Percentiles rank a stretch among this genome's conserved stretches.
These are phyloP conservation scores for Fusarium mangiferae DNA, from an alignment of 2,329 filamentous ascomycete species.

Conservation along the genomic window DNA sequence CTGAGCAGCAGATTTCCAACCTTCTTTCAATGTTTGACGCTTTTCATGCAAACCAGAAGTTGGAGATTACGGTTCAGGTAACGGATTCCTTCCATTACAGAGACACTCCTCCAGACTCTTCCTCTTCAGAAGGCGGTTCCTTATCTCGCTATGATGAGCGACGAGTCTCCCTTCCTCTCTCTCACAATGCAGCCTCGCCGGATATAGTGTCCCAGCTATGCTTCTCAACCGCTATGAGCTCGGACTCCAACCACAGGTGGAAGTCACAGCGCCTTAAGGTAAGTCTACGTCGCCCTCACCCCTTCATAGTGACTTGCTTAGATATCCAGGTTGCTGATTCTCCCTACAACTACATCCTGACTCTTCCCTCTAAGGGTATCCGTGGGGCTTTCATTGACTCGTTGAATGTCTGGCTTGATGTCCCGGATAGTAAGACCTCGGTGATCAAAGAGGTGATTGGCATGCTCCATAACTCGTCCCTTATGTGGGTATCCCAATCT, in stretches of 20 bases:
- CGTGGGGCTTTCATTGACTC: background rate
- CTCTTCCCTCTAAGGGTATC: background rate
- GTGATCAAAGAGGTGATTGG: background rate
- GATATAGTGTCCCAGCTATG: background rate
- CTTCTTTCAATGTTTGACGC: background rate
- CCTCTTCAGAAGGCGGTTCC: background rate
- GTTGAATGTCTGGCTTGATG: conserved; percentile 1
- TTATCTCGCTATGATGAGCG: background rate
- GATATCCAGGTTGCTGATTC: background rate
- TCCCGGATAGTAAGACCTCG: fast-evolving
- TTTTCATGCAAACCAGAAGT: background rate
- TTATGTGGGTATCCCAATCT: background rate
- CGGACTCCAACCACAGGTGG: background rate
- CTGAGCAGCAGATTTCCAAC: background rate
- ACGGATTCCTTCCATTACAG: background rate
- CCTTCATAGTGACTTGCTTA: fast-evolving
- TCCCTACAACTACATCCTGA: background rate
- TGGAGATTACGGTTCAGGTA: background rate
- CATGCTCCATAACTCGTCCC: conserved; percentile 7
- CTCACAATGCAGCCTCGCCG: background rate
- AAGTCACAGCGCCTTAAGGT: background rate
- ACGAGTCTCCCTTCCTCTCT: background rate
- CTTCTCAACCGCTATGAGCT: background rate
- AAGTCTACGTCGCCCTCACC: fast-evolving
- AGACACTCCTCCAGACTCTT: background rate